Base-by-base conservation (phyloP, 331 rosid genomes). In the Pyracantha coccinea region DNA sequence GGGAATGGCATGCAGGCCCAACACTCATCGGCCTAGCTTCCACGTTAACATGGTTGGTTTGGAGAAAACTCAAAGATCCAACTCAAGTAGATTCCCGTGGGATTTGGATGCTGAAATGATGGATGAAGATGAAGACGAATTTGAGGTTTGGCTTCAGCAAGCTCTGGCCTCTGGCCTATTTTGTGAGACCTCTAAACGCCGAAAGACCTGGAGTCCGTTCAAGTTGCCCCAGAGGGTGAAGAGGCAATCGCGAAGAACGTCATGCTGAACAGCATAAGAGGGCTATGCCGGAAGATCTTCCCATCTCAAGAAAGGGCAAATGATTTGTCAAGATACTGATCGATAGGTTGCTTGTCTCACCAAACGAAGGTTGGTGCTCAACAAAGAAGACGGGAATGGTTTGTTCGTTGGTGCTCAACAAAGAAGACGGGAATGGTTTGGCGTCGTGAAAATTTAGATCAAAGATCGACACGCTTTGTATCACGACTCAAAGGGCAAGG, bases 1-100 rank as follows among this genome's bases (percentile, higher is more conserved):
- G 99, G 98, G 96, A 88, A 95, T 95, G 99, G 94, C 98, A 24
- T 92, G 99, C 78, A 90, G 99, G 75, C 98, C 98, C 10, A 95
- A 95, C 78, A 95, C 97, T 16, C 99, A 95, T 72, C 83, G 98
- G 24, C 98, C 99, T 1, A 95, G 97, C 81, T 95, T 95, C 83
- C 98, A 89, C 31, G 98, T 95, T 68, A 95, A 95, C 91, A 92
- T 95, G 99, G 97, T 95, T 64, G 99, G 99, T 50, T 80, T 86
- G 79, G 99, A 90, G 89, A 92, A 88, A 81, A 90, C 90, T 65
- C 97, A 89, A 25, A 86, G 93, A 16, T 81, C 93, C 63, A 88
- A 84, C 80, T 89, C 97, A 7, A 88, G 97, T 72, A 87, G 99
- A 82, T 95, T 76, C 80, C 97, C 96, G 0, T 92, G 99, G 99